Conservation (phyloP, 805 yeast genomes). For the Spathaspora girioi region DNA sequence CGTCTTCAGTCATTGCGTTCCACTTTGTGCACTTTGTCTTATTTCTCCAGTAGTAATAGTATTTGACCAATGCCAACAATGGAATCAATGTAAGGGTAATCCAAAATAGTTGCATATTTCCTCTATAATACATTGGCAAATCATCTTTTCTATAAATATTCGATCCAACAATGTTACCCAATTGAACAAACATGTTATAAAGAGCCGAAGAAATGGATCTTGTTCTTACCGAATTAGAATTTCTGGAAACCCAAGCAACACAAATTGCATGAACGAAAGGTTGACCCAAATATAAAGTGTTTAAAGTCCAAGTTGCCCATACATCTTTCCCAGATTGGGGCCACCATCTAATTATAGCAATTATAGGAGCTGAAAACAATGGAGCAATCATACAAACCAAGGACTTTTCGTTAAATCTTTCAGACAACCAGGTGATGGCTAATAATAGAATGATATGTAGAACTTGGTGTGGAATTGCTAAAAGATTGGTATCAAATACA, state of each 20-base stretch:
- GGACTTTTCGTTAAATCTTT: conserved; percentile 23
- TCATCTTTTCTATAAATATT: conserved; percentile 58
- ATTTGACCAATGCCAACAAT: conserved; percentile 24
- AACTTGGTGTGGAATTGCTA: conserved; percentile 19
- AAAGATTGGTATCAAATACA: conserved; percentile 18
- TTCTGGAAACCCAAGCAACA: conserved; percentile 53
- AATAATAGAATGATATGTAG: conserved; percentile 34
- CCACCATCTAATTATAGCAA: conserved; percentile 10
- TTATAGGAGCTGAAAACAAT: conserved; percentile 3
- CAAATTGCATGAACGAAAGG: conserved; percentile 25
- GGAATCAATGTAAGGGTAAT: conserved; percentile 29
- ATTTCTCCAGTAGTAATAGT: conserved; percentile 42
- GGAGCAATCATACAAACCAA: conserved; percentile 7
- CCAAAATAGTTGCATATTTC: conserved; percentile 44
- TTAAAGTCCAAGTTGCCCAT: conserved; percentile 11
- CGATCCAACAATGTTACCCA: conserved; percentile 50
- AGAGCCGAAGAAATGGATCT: conserved; percentile 65
- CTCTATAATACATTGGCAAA: conserved; percentile 56
- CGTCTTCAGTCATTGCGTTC: conserved; percentile 46
- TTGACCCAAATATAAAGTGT: conserved; percentile 22
- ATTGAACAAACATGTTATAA: conserved; percentile 62
- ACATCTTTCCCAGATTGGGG: conserved; percentile 7
- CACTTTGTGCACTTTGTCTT: conserved; percentile 44
- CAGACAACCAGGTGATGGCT: conserved; percentile 33
- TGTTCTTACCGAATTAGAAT: conserved; percentile 58